Evolutionary conservation across 192 early-diverging fungal genomes (phyloP).

Genomic region (Borealophlyctis nickersoniae): DNA sequence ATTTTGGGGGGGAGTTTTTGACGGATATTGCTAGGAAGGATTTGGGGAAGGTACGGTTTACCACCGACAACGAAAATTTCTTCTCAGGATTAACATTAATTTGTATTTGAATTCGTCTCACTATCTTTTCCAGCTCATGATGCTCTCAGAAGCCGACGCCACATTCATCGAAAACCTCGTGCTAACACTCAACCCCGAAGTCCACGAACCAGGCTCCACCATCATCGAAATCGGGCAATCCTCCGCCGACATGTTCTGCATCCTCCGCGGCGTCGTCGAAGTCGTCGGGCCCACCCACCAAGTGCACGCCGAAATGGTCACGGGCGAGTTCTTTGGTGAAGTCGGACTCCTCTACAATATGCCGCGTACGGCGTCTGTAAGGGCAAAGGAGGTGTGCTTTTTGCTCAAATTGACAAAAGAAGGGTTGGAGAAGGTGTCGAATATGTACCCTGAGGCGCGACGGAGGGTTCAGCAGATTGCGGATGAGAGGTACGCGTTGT

Average conservation of each 20-base stretch:
- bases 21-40: slow-evolving; percentile 41
- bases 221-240: slow-evolving; percentile 44
- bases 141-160: slow-evolving; percentile 36
- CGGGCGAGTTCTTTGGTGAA: slow-evolving; percentile 53
- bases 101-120: slow-evolving; percentile 16
- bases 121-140: slow-evolving; percentile 19
- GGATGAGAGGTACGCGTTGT: slow-evolving; percentile 41
- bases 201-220: slow-evolving; percentile 14
- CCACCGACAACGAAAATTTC: no score
- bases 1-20: slow-evolving; percentile 49
- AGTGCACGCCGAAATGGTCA: slow-evolving; percentile 47
- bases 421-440: slow-evolving; percentile 29
- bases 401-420: slow-evolving; percentile 42
- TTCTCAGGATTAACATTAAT: background rate
- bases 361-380: slow-evolving; percentile 41
- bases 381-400: slow-evolving; percentile 44
- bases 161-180: slow-evolving; percentile 39
- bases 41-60: slow-evolving; percentile 31
- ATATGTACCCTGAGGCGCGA: slow-evolving; percentile 39
- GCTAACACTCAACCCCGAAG: slow-evolving; percentile 25
- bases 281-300: slow-evolving; percentile 32
- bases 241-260: slow-evolving; percentile 45
- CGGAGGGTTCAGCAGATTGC: slow-evolving; percentile 35
- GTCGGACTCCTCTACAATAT: slow-evolving; percentile 49
- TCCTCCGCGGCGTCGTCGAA: slow-evolving; percentile 40